A percentile compares a stretch with the other conserved stretches of the same genome.
Conservation (phyloP, 805 yeast genomes). For the Yamadazyma sp. region DNA sequence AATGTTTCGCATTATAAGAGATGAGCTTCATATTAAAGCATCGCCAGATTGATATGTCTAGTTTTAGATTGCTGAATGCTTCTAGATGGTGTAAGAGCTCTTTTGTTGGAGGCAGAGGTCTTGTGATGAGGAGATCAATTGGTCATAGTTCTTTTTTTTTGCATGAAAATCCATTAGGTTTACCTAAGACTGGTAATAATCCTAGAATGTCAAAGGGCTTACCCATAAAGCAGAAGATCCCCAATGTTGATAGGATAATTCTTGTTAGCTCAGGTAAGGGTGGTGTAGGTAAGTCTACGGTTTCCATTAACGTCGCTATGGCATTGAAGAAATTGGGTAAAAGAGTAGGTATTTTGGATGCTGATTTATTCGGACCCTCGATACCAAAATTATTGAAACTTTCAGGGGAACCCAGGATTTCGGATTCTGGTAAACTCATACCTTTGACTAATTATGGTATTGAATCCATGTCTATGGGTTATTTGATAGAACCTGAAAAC, state of each 20-base stretch:
- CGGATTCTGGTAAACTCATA: constrained; percentile 49
- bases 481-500: constrained; percentile 59
- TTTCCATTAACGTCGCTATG: constrained; percentile 65
- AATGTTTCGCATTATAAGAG: too few species aligned
- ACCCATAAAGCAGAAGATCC: constrained; percentile 53
- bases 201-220: constrained; percentile 47
- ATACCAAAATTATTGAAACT: constrained; percentile 70
- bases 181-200: constrained; percentile 23
- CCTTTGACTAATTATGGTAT: constrained; percentile 75
- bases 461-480: constrained; percentile 89
- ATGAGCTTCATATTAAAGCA: too few species aligned
- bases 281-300: constrained; percentile 80
- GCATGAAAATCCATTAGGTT: constrained; percentile 42
- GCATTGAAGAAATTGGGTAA: constrained; percentile 53
- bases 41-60: too few species aligned
- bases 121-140: not conserved
- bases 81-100: too few species aligned
- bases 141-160: too few species aligned
- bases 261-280: constrained; percentile 78
- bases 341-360: constrained; percentile 69
- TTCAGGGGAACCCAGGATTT: constrained; percentile 63
- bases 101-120: not conserved
- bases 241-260: constrained; percentile 59
- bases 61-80: too few species aligned
- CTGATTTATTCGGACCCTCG: constrained; percentile 84